Percentiles rank a stretch among this genome's conserved stretches.
Evolutionary conservation across 441 rosid genomes (phyloP).

Genomic region (Omphalea diandra): DNA sequence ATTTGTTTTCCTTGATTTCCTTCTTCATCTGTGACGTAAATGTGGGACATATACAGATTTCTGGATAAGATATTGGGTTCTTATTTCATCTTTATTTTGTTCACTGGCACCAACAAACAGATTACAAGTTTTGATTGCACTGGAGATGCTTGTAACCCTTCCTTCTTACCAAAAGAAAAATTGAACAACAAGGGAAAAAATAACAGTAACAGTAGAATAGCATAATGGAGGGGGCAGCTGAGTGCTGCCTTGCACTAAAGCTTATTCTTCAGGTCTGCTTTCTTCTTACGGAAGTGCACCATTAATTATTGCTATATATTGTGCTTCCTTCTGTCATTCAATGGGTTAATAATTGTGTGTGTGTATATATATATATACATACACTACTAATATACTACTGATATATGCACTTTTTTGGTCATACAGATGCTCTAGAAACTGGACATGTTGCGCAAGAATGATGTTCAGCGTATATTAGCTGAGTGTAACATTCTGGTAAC

Average conservation of each 20-base stretch:
- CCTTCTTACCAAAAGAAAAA: no score
- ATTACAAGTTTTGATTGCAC: background rate
- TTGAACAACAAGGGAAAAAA: no score
- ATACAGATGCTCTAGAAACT: constrained; percentile 74
- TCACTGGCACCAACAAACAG: background rate
- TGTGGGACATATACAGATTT: background rate
- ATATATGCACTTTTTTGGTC: constrained; percentile 26
- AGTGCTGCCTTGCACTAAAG: background rate
- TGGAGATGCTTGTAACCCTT: background rate
- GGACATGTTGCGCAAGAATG: constrained; percentile 86
- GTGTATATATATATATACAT: no score
- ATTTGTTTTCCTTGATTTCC: background rate
- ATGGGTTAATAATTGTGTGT: background rate
- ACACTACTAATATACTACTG: constrained; percentile 9
- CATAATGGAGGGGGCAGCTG: background rate
- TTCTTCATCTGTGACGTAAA: background rate
- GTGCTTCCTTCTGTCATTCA: background rate
- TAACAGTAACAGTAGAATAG: background rate
- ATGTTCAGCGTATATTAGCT: constrained; percentile 74
- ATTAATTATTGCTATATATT: background rate
- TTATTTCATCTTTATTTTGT: background rate
- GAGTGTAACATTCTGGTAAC: constrained; percentile 83
- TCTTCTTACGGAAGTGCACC: background rate
- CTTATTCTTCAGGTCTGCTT: no score
- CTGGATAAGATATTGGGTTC: no score